Evolutionary conservation across 495 filamentous ascomycete species (phyloP), one percentile per base, ranked within the genome.

Genomic region (Opeltia flavorubescens): DNA sequence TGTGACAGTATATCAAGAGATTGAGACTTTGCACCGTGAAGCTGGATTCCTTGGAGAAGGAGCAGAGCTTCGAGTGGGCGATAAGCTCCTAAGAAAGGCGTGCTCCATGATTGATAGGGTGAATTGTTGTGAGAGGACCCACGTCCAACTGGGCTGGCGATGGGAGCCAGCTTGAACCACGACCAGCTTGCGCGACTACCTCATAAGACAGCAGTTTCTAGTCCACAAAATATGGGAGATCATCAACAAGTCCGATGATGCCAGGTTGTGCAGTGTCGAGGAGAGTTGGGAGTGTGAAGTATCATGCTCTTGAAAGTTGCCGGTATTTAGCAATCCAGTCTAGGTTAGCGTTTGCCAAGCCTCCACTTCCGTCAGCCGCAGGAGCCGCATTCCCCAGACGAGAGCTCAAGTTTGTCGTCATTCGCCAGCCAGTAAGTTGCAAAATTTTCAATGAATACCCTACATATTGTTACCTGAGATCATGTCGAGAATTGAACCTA

Each of bases 51-150:
- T 63, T 93, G 87, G 65, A 95, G 91, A 51, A 98, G 76, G 47
- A 95, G 74, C 17, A 95, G 73, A 28, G 76, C 79, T 71, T 95
- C 89, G 67, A 95, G 82, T 44, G 82, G 81, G 50, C 87, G 89
- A 64, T 88, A 89, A 52, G 74, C 64, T 52, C 72, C 71, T 60
- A 77, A 61, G 58, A 67, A 64, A 70, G 71, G 66, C 69, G 71
- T 71, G 55, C 63, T 49, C 29, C 51, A 53, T 47, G 31, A 18
- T 41, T 21, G 38, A 6, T 21, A 21, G 25, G 38, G 25, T 23
- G 38, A 12, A 41, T 21, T 41, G 2, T 41, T 21, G 38, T 21
- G 38, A 13, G 13, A 25, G 4, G 21, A 23, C 18, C 13, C 18
- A 12, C 38, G 38, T 41, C 38, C 38, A 13, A 21, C 13, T 6